Evolutionary conservation across 129 eudicot species (phyloP).

Genomic region (Oenanthe sinensis): DNA sequence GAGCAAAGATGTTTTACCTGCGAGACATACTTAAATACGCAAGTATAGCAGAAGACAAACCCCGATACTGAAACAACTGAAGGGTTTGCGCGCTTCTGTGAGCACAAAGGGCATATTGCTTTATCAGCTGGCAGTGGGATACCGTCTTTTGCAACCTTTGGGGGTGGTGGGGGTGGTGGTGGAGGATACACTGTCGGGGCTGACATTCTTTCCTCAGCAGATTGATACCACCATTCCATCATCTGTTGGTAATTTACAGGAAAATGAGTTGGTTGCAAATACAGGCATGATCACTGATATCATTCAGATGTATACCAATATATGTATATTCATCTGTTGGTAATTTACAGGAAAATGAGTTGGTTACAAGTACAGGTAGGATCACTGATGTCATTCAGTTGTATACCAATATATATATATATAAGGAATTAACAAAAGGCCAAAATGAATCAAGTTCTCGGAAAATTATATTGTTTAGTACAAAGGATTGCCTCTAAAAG

Average conservation of each 20-base stretch:
- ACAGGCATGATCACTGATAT: not conserved
- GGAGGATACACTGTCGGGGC: constrained; percentile 97
- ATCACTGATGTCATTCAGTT: not conserved
- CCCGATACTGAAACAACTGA: constrained; percentile 81
- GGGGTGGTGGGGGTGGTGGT: constrained; percentile 90
- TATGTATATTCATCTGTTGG: constrained; percentile 77
- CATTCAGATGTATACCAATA: not conserved
- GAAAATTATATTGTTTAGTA: not conserved
- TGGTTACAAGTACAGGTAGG: not conserved
- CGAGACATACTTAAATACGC: constrained; percentile 75
- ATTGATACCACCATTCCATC: constrained; percentile 99
- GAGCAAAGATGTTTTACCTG: constrained; percentile 45
- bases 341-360: constrained; percentile 6
- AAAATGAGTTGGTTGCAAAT: not conserved
- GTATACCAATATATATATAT: not conserved
- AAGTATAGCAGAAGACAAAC: constrained; percentile 89
- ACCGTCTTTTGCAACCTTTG: constrained; percentile 88
- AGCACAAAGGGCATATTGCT: constrained; percentile 71
- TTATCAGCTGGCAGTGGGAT: constrained; percentile 76
- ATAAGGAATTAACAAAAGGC: not conserved
- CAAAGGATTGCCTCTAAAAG: not conserved
- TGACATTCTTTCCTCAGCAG: constrained; percentile 95
- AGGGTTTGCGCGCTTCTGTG: constrained; percentile 82
- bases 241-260: constrained; percentile 34
- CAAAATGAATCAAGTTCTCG: not conserved